Evolutionary conservation across 1,139 yeast species (phyloP), one percentile per base, ranked within the genome.

Genomic region (Candida albicans): DNA sequence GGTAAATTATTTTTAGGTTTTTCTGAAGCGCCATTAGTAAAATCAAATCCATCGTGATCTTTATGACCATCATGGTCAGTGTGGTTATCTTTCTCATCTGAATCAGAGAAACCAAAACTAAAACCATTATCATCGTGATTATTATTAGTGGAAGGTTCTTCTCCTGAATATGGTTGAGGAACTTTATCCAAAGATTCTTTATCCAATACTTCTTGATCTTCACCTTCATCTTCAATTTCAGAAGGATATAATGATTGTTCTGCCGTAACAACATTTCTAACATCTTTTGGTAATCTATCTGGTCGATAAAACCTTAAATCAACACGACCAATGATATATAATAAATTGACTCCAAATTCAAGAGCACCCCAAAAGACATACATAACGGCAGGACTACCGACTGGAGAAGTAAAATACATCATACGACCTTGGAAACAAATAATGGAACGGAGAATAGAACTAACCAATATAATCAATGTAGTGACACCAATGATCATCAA

Each of bases 261-360:
- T 2, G 77, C 77, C 2, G 78, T 73, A 39, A 71, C 64, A 37
- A 73, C 70, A 18, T 62, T 52, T 43, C 76, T 57, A 15, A 73
- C 76, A 42, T 61, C 62, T 30, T 56, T 51, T 7, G 77, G 76
- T 45, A 79, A 64, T 47, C 65, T 62, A 55, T 84, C 93, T 22
- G 93, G 93, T 61, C 88, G 81, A 71, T 86, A 86, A 66, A 86
- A 86, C 58, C 95, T 73, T 54, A 86, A 72, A 59, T 86, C 95
- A 40, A 83, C 79, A 58, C 95, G 72, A 35, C 82, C 81, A 26
- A 81, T 61, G 37, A 86, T 61, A 61, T 81, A 82, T 37, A 82
- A 46, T 6, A 80, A 49, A 46, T 81, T 73, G 45, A 83, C 77
- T 26, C 82, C 51, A 0, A 74, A 73, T 64, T 87, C 95, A 35